Conservation (phyloP, 192 early-diverging fungal species). For the Coemansia sp. region DNA sequence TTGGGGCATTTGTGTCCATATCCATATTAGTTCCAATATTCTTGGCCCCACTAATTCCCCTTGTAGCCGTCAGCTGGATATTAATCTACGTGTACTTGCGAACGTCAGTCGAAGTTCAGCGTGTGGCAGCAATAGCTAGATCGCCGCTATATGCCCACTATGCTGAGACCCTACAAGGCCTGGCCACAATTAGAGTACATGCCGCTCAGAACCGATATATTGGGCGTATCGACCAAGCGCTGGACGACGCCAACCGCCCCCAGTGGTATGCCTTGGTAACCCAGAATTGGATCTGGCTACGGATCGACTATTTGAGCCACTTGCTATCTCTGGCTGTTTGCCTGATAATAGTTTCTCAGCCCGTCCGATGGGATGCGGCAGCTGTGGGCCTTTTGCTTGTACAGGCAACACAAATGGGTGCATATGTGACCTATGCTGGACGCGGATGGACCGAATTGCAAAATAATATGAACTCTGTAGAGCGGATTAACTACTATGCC, state of each 20-base stretch:
- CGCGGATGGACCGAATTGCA: constrained; percentile 56
- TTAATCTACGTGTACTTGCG: constrained; percentile 76
- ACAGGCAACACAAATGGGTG: constrained; percentile 50
- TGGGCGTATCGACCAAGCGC: constrained; percentile 11
- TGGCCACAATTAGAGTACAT: constrained; percentile 89
- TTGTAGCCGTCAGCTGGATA: constrained; percentile 75
- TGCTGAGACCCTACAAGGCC: constrained; percentile 75
- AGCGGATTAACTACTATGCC: constrained; percentile 47
- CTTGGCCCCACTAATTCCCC: constrained; percentile 68
- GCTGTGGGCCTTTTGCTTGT: constrained; percentile 48
- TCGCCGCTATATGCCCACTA: constrained; percentile 86
- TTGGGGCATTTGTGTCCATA: constrained; percentile 49
- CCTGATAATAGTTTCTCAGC: constrained; percentile 38
- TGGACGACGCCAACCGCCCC: constrained; percentile 46
- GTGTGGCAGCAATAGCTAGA: constrained; percentile 82
- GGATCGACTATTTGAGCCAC: constrained; percentile 39
- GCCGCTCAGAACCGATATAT: constrained; percentile 34
- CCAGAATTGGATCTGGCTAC: constrained; percentile 52
- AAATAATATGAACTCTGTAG: constrained; percentile 56
- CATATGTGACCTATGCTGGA: constrained; percentile 44
- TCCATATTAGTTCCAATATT: constrained; percentile 68
- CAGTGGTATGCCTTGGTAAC: constrained; percentile 44
- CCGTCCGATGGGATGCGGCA: constrained; percentile 42
- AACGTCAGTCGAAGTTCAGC: constrained; percentile 85
- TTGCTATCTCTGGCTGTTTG: constrained; percentile 35